These are phyloP conservation scores for Sarcocystis neurona DNA, from an alignment of 169 alveolate species.

Conservation along the genomic window DNA sequence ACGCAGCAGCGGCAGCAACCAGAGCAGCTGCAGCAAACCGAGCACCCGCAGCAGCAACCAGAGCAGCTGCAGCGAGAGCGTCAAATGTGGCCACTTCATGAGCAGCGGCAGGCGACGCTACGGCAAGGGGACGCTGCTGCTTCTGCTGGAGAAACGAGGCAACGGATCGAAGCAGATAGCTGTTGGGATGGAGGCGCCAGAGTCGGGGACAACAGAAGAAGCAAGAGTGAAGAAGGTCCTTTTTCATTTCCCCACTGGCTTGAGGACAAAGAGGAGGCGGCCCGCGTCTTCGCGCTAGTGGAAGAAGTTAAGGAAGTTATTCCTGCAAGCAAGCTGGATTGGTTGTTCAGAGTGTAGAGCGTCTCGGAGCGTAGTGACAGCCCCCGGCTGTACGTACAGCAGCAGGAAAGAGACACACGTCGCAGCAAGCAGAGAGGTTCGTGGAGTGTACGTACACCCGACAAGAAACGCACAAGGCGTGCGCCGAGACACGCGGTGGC, in stretches of 20 bases:
- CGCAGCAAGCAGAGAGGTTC: not conserved
- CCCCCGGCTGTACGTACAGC: not conserved
- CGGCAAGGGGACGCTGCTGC: slow-evolving; percentile 4
- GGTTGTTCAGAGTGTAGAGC: slow-evolving; percentile 10
- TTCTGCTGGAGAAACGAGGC: no score
- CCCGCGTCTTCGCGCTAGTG: not conserved
- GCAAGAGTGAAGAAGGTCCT: not conserved
- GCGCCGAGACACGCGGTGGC: not conserved
- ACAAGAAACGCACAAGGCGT: no score
- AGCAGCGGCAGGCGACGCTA: not conserved
- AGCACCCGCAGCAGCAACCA: no score
- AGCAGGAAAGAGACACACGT: not conserved
- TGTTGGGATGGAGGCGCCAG: not conserved
- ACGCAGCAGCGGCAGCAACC: no score
- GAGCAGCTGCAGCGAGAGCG: not conserved
- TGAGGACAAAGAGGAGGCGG: not conserved
- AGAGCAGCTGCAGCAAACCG: no score
- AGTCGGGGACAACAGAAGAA: not conserved
- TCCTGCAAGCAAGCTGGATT: slow-evolving; percentile 16
- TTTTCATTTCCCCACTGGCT: not conserved
- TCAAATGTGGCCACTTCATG: not conserved
- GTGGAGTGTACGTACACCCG: no score
- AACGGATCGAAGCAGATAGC: not conserved
- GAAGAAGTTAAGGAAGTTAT: not conserved
- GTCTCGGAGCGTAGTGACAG: not conserved